Base-by-base conservation (phyloP, 495 filamentous ascomycete genomes). In the Thermothielavioides terrestris region DNA sequence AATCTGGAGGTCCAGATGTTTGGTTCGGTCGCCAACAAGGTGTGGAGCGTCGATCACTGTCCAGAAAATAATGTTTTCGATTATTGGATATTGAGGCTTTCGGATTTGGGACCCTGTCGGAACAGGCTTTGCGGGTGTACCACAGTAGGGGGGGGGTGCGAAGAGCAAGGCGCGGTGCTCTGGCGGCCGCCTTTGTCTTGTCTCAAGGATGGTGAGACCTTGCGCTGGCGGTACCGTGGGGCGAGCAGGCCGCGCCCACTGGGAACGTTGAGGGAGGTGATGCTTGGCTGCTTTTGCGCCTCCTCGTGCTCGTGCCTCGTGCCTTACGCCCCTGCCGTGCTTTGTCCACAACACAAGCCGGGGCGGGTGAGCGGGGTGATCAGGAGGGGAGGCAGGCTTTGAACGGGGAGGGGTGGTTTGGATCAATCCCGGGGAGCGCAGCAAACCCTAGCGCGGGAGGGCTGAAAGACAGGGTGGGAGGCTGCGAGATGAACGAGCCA, bases 391-490 rank as follows among this genome's bases (percentile, higher is more conserved):
- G 28, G 41, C 20, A n/a, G n/a, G n/a, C n/a, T n/a, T n/a, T n/a
- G 55, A 28, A 26, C 47, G 43, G 48, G 42, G 36, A 15, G 21
- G 9, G 18, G 17, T 27, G 39, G 52, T 58, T 54, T 51, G 45
- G 43, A 44, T 50, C 50, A 53, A 57, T 48, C 57, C 49, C 53
- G 48, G 47, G 9, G 25, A 38, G 41, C 57, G 42, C 23, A 15
- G 42, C 6, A 20, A 35, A 49, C 46, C 38, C 54, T 62, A 65
- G 62, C 53, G 62, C 57, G 57, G 52, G 50, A 62, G 55, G 60
- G 62, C 62, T 65, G 62, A 63, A 53, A 62, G 57, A 56, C 54
- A 47, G 30, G 41, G 45, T 47, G 48, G 45, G 38, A 45, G 39
- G 42, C 54, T 53, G 49, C 43, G 36, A 44, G 54, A 46, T 27